phyloP scores from a whole-genome alignment of 441 rosid species.

The Bruguiera hainesii region DNA sequence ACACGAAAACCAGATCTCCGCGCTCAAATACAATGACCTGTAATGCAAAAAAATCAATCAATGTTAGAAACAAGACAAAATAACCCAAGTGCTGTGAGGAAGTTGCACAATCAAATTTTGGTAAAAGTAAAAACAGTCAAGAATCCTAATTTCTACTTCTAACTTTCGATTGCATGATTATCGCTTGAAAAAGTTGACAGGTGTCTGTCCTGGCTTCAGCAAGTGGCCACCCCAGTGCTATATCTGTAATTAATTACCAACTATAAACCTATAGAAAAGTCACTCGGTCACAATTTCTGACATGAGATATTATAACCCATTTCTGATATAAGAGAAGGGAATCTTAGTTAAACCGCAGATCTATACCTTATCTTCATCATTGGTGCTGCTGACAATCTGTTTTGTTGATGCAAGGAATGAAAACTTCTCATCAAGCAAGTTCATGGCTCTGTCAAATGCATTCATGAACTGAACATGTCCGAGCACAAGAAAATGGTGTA shows the following conservation, averaged over 20 bases:
- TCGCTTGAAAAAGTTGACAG: too few species aligned
- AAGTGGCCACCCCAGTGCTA: too few species aligned
- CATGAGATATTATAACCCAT: not conserved
- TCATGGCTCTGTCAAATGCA: conserved; percentile 74
- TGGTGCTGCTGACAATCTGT: conserved; percentile 70
- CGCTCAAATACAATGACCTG: conserved; percentile 87
- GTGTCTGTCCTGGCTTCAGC: too few species aligned
- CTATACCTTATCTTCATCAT: conserved; percentile 67
- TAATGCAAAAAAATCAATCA: conserved; percentile 16
- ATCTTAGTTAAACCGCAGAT: conserved; percentile 4
- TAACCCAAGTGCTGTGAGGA: too few species aligned
- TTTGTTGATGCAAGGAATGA: conserved; percentile 61
- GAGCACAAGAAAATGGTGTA: conserved; percentile 12
- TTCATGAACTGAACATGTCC: conserved; percentile 57
- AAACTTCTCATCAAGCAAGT: conserved; percentile 64
- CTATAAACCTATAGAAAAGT: not conserved
- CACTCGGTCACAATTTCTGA: not conserved
- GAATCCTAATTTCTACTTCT: too few species aligned
- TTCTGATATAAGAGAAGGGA: not conserved
- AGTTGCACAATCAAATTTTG: too few species aligned
- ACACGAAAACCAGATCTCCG: conserved; percentile 72
- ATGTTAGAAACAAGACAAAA: not conserved
- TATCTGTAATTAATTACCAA: too few species aligned
- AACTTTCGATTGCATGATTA: too few species aligned
- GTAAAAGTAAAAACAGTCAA: too few species aligned